Evolutionary conservation across 2,329 filamentous ascomycete genomes (phyloP).

Genomic region (Pseudogymnoascus verrucosus): DNA sequence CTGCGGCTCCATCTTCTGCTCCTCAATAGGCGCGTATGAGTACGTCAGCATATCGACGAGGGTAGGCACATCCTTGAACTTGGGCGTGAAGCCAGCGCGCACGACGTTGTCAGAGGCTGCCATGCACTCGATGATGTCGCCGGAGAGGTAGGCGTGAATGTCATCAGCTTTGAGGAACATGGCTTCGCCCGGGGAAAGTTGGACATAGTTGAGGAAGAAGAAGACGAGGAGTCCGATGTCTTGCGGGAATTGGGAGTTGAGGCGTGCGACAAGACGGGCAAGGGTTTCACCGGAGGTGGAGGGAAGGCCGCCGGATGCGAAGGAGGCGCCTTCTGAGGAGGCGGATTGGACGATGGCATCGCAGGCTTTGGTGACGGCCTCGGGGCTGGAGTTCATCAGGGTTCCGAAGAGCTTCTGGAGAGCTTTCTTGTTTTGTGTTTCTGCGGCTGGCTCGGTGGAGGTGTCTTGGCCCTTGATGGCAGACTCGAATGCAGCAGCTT

Average conservation of each 20-base stretch:
- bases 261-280: conserved; percentile 65
- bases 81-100: conserved; percentile 92
- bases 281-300: conserved; percentile 63
- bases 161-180: conserved; percentile 96
- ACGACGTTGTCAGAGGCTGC: conserved; percentile 98
- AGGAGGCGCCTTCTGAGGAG: conserved; percentile 57
- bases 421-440: conserved; percentile 64
- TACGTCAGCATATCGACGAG: conserved; percentile 90
- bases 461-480: conserved; percentile 48
- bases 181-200: conserved; percentile 78
- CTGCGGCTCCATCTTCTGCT: conserved; percentile 84
- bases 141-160: conserved; percentile 89
- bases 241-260: conserved; percentile 75
- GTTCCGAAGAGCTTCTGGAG: conserved; percentile 68
- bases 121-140: conserved; percentile 99
- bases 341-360: conserved; percentile 65
- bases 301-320: conserved; percentile 65
- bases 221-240: conserved; percentile 93
- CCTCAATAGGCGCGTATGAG: conserved; percentile 84
- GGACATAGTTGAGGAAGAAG: conserved; percentile 96
- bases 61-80: conserved; percentile 93
- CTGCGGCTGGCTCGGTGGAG: conserved; percentile 28
- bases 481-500: conserved; percentile 46
- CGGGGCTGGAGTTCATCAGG: conserved; percentile 69
- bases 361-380: conserved; percentile 56